phyloP scores from a whole-genome alignment of 75 land plant species.

The Cunninghamia lanceolata region DNA sequence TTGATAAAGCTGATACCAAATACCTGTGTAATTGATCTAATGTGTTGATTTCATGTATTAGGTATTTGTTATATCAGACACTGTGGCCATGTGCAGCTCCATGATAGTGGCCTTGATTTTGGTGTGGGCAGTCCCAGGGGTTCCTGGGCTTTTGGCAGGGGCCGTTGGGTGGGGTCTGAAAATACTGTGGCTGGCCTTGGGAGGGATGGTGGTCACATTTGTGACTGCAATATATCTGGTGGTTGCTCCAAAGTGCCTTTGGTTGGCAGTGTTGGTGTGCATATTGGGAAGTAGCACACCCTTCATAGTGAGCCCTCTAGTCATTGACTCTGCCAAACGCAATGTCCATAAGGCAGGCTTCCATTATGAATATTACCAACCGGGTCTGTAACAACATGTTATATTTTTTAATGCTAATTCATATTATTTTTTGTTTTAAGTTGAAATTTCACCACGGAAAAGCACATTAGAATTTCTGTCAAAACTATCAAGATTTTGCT shows the following conservation, averaged over 20 bases:
- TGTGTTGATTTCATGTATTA: background rate
- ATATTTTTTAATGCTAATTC: too few relatives aligned
- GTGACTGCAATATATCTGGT: conserved; percentile 1
- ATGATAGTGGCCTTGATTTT: conserved; percentile 4
- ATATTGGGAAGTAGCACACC: background rate
- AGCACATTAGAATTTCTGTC: too few relatives aligned
- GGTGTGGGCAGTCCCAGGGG: background rate
- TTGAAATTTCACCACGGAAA: too few relatives aligned
- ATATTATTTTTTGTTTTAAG: too few relatives aligned
- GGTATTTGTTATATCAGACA: background rate
- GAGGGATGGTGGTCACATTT: conserved; percentile 1
- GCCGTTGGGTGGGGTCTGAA: background rate
- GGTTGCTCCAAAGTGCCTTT: background rate
- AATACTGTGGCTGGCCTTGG: conserved; percentile 4
- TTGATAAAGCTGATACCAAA: background rate
- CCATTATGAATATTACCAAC: background rate
- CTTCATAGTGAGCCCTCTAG: background rate
- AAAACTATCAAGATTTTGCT: too few relatives aligned
- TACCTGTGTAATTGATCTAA: background rate
- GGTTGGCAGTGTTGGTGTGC: conserved; percentile 6
- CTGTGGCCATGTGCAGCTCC: conserved; percentile 1
- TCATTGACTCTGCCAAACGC: background rate
- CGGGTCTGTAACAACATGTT: background rate
- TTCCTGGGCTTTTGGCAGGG: background rate
- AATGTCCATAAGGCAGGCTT: conserved; percentile 4